A percentile compares a stretch with the other conserved stretches of the same genome.
Conservation (phyloP, 2,329 filamentous ascomycete species). For the Colletotrichum brevisporum region DNA sequence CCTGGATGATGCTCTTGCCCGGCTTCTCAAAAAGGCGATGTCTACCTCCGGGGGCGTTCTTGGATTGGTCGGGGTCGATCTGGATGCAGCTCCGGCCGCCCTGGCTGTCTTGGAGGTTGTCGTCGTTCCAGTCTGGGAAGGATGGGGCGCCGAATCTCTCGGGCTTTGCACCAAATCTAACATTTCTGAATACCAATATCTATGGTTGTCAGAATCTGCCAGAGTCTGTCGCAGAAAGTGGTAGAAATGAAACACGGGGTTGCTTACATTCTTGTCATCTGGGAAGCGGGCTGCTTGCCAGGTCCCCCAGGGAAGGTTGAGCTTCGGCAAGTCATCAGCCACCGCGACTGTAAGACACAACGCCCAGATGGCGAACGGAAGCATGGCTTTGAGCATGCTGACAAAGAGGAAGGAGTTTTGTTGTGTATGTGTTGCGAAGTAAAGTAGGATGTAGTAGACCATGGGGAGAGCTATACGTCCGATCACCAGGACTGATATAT, state of each 20-base stretch:
- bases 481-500: too few species aligned
- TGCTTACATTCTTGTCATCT: neutral
- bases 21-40: slow-evolving; percentile 2
- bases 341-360: neutral
- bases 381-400: neutral
- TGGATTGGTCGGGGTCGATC: slow-evolving; percentile 1
- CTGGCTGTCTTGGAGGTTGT: slow-evolving; percentile 3
- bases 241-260: too few species aligned
- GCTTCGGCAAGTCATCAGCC: neutral
- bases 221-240: too few species aligned
- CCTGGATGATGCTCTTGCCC: neutral
- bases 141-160: slow-evolving; percentile 10
- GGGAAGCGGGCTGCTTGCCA: slow-evolving; percentile 10
- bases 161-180: slow-evolving; percentile 17
- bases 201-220: neutral
- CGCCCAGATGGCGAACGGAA: neutral
- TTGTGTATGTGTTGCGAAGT: too few species aligned
- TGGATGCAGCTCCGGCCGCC: slow-evolving; percentile 18
- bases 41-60: slow-evolving; percentile 7
- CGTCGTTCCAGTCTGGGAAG: slow-evolving; percentile 15
- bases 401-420: neutral
- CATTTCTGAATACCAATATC: slow-evolving; percentile 12
- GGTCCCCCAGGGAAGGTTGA: slow-evolving; percentile 5
- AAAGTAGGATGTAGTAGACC: too few species aligned
- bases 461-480: too few species aligned